phyloP scores from a whole-genome alignment of 2,329 filamentous ascomycete species.

The Leptographium radiaticola region DNA sequence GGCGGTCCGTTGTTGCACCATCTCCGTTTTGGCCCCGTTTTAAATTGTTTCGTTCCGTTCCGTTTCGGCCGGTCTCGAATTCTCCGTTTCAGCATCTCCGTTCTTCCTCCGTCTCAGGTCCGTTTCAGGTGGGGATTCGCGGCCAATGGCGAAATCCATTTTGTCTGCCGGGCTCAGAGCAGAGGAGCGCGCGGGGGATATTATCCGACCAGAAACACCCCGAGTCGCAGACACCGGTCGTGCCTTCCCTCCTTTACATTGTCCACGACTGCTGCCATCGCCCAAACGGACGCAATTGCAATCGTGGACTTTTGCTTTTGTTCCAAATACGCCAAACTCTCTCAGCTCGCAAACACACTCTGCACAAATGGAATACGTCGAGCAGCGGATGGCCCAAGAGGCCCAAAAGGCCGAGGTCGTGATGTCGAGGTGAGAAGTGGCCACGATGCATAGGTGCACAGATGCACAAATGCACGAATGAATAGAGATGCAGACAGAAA shows the following conservation, averaged over 20 bases:
- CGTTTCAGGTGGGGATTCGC: neutral
- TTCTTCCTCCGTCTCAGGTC: neutral
- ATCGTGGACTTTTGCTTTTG: too few relatives aligned
- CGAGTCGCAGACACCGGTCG: too few relatives aligned
- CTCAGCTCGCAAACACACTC: too few relatives aligned
- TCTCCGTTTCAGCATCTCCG: neutral
- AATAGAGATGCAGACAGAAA: neutral
- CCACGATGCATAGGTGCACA: neutral
- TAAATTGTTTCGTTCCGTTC: too few relatives aligned
- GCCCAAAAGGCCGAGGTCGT: slow-evolving; percentile 26
- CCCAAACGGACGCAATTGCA: too few relatives aligned
- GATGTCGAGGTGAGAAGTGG: neutral
- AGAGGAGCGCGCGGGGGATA: neutral
- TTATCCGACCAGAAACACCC: too few relatives aligned
- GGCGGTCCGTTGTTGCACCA: neutral
- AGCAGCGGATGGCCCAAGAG: slow-evolving; percentile 41
- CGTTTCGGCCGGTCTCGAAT: too few relatives aligned
- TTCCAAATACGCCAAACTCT: too few relatives aligned
- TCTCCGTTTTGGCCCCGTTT: neutral
- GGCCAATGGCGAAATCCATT: too few relatives aligned
- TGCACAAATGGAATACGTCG: slow-evolving; percentile 40
- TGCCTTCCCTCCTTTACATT: too few relatives aligned
- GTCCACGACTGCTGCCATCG: too few relatives aligned
- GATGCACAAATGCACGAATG: neutral
- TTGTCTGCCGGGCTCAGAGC: neutral